Conservation (phyloP, 2,329 filamentous ascomycete genomes). For the Lachnellula subtilissima region DNA sequence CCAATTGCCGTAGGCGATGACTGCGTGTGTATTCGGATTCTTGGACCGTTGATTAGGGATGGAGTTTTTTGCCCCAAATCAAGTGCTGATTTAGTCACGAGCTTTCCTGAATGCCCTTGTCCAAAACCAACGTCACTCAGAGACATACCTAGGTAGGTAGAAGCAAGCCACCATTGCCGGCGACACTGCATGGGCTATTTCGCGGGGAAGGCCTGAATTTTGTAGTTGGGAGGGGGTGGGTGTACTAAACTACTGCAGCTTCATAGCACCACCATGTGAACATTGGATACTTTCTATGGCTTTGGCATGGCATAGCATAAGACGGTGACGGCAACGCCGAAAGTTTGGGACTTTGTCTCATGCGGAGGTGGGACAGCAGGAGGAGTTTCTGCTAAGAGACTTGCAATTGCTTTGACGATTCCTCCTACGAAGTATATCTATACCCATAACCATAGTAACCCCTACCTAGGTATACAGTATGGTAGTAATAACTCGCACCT, state of each 20-base stretch:
- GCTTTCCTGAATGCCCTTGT: background rate
- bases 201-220: conserved; percentile 1
- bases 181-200: conserved; percentile 1
- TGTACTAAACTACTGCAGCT: conserved; percentile 12
- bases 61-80: background rate
- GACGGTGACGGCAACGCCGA: background rate
- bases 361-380: background rate
- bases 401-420: background rate
- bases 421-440: background rate
- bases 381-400: background rate
- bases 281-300: conserved; percentile 1
- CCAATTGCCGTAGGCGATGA: background rate
- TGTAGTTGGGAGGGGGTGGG: background rate
- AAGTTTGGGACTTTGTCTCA: background rate
- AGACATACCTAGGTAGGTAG: background rate
- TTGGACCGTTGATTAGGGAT: background rate
- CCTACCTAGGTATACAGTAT: too few species aligned
- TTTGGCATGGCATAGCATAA: background rate
- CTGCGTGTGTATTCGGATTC: background rate
- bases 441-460: too few species aligned
- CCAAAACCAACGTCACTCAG: background rate
- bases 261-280: conserved; percentile 6
- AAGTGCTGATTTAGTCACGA: background rate
- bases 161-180: background rate
- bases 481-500: background rate